phyloP scores from a whole-genome alignment of 1,284 basidiomycete species.

The Ceratobasidium sp. region DNA sequence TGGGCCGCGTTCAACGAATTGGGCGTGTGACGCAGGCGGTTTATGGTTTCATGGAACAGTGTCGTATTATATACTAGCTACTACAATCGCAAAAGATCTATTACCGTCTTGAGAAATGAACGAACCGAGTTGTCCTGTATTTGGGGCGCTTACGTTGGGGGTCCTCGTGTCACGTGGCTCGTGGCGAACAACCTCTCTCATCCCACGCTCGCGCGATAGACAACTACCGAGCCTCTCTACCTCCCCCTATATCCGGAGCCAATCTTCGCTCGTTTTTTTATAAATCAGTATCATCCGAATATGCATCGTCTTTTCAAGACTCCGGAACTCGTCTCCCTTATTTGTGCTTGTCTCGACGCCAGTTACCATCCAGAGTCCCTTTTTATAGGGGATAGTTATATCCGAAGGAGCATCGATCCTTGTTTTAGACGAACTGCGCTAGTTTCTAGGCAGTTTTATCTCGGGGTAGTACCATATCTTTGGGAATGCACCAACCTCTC shows the following conservation, averaged over 20 bases:
- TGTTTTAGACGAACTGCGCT: not conserved
- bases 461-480: not conserved
- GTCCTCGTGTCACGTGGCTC: not conserved
- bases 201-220: not conserved
- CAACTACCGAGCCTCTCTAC: not conserved
- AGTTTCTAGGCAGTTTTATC: not conserved
- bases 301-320: not conserved
- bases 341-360: not conserved
- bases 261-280: too few relatives aligned
- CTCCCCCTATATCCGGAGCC: not conserved
- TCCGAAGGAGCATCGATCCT: not conserved
- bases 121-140: not conserved
- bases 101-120: too few relatives aligned
- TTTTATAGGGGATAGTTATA: not conserved
- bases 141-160: not conserved
- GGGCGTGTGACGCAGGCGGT: not conserved
- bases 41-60: not conserved
- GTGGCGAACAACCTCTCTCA: not conserved
- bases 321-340: not conserved
- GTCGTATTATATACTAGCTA: not conserved
- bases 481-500: not conserved
- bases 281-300: too few relatives aligned
- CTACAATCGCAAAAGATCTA: too few relatives aligned
- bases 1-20: slow-evolving; percentile 3
- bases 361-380: not conserved